phyloP scores from a whole-genome alignment of 306 rosid genomes.

The Lathyrus sativus region DNA sequence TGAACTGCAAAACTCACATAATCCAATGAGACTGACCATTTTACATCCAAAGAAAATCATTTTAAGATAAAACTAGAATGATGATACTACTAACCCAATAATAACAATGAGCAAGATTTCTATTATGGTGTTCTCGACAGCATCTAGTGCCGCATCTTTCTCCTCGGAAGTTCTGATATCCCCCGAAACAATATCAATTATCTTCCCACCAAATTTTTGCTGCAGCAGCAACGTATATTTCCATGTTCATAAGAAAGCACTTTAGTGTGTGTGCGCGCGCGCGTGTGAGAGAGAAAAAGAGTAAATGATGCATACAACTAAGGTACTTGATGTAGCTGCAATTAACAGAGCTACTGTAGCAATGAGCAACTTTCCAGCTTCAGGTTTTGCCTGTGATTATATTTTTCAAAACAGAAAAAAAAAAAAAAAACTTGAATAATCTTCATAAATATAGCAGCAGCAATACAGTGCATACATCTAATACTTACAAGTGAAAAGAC shows the following conservation, averaged over 20 bases:
- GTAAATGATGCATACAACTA: constrained; percentile 57
- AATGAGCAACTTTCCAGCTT: constrained; percentile 58
- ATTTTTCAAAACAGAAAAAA: not conserved
- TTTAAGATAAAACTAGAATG: not conserved
- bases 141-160: constrained; percentile 57
- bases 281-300: not conserved
- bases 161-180: constrained; percentile 53
- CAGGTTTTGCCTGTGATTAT: constrained; percentile 64
- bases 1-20: constrained; percentile 56
- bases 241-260: constrained; percentile 33
- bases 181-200: constrained; percentile 74
- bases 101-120: constrained; percentile 58
- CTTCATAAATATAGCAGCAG: constrained; percentile 15
- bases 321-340: constrained; percentile 69
- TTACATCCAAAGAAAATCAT: constrained; percentile 27
- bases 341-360: constrained; percentile 66
- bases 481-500: constrained; percentile 70
- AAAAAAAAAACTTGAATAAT: not conserved
- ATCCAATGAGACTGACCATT: constrained; percentile 34
- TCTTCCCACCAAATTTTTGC: constrained; percentile 78
- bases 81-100: constrained; percentile 65
- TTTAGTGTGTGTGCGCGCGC: not conserved
- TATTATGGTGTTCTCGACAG: constrained; percentile 67
- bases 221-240: constrained; percentile 39
- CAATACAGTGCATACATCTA: not conserved